Evolutionary conservation across 2,329 filamentous ascomycete genomes (phyloP).

Genomic region (Mycocentrospora acerina): DNA sequence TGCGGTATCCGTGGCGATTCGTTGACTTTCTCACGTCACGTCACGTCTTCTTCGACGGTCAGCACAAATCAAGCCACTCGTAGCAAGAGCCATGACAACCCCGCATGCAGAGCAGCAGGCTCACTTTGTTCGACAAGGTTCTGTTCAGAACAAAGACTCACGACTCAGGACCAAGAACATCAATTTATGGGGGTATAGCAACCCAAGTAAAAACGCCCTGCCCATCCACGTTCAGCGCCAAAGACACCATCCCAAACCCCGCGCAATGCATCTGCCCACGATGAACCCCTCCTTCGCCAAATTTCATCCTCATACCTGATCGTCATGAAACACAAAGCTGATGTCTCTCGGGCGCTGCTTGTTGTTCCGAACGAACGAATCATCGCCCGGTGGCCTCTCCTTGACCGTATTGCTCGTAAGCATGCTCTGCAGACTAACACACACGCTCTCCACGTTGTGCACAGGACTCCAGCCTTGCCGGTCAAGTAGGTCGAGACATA

Average conservation of each 20-base stretch:
- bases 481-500: constrained; percentile 91
- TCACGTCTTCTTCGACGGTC: too few relatives aligned
- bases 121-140: too few relatives aligned
- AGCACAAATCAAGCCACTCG: too few relatives aligned
- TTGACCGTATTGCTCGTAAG: constrained; percentile 90
- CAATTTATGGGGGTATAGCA: too few relatives aligned
- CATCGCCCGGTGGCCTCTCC: constrained; percentile 86
- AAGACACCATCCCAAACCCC: neutral
- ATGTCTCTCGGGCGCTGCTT: constrained; percentile 81
- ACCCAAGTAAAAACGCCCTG: too few relatives aligned
- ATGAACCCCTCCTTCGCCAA: neutral
- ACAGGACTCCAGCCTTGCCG: constrained; percentile 91
- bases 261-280: constrained; percentile 1
- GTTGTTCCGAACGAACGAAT: constrained; percentile 83
- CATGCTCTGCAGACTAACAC: constrained; percentile 98
- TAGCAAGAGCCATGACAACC: too few relatives aligned
- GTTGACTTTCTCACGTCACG: too few relatives aligned
- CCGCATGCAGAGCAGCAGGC: too few relatives aligned
- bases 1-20: too few relatives aligned
- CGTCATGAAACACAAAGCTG: constrained; percentile 91
- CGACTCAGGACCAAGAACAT: too few relatives aligned
- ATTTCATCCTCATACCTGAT: constrained; percentile 51
- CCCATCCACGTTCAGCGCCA: too few relatives aligned
- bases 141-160: too few relatives aligned
- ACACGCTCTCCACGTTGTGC: constrained; percentile 94